These are phyloP conservation scores for Leishmania gerbilli DNA, from an alignment of 208 protist genomes.

Conservation along the genomic window DNA sequence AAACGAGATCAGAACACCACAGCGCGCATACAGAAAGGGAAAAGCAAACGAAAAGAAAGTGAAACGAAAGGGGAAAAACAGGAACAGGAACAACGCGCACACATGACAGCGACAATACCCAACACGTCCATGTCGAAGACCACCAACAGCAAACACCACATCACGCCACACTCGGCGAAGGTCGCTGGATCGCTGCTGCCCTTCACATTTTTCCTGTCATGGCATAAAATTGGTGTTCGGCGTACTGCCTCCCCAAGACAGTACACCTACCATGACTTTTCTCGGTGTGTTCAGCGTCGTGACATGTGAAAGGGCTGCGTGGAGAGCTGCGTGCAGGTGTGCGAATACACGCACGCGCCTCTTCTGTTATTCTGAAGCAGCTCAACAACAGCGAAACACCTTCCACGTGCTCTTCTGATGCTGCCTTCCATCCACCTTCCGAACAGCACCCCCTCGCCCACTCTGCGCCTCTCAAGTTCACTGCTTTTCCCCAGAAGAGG, in stretches of 20 bases:
- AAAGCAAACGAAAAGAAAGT: not conserved
- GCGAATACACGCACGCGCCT: not conserved
- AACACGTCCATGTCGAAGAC: not conserved
- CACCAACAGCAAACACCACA: not conserved
- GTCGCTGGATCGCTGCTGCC: not conserved
- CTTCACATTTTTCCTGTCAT: not conserved
- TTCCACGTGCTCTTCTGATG: no score
- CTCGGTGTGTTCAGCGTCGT: not conserved
- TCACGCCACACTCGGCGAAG: not conserved
- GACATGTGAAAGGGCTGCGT: not conserved
- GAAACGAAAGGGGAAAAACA: not conserved
- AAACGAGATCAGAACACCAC: not conserved
- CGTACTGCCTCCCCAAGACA: conserved; percentile 8
- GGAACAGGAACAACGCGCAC: not conserved
- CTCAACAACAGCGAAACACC: not conserved
- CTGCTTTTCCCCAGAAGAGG: conserved; percentile 9
- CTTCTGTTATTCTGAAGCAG: not conserved
- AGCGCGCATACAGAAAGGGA: not conserved
- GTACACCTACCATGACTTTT: not conserved
- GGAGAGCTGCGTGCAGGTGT: not conserved
- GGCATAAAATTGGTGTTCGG: not conserved
- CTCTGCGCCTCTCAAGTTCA: not conserved
- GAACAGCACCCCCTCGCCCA: not conserved
- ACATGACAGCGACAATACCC: not conserved
- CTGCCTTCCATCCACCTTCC: not conserved